Evolutionary conservation across 176 grass and related monocot genomes (phyloP).

Genomic region (Oryza australiensis): DNA sequence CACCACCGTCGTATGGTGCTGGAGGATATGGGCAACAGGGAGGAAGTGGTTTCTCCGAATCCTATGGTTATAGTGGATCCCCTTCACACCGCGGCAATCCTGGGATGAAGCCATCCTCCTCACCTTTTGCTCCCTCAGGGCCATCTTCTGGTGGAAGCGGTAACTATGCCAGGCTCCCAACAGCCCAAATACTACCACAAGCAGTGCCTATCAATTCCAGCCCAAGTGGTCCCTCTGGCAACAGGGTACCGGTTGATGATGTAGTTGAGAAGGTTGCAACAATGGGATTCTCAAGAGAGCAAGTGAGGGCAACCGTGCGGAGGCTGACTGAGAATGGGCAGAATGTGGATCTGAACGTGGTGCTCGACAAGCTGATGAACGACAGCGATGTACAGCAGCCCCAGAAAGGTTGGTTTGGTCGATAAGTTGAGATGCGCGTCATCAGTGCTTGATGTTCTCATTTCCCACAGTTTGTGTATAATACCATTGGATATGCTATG

Average conservation of each 20-base stretch:
- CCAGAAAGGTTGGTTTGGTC: constrained; percentile 54
- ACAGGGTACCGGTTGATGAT: constrained; percentile 72
- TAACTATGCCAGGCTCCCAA: constrained; percentile 61
- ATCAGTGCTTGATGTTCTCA: too few species aligned
- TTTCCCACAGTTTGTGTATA: constrained; percentile 34
- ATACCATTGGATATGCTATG: constrained; percentile 25
- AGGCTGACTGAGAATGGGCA: constrained; percentile 93
- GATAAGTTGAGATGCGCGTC: constrained; percentile 18
- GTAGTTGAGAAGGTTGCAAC: constrained; percentile 86
- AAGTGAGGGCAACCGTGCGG: constrained; percentile 84
- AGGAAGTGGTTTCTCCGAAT: constrained; percentile 57
- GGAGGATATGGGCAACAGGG: constrained; percentile 58
- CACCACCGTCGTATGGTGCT: constrained; percentile 52
- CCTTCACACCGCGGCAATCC: constrained; percentile 64
- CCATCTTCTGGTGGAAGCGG: constrained; percentile 47
- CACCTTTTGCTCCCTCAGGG: constrained; percentile 50
- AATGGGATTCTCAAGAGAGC: constrained; percentile 97
- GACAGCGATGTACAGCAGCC: constrained; percentile 61
- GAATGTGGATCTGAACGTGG: constrained; percentile 92
- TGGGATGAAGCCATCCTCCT: constrained; percentile 52
- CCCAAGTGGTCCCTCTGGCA: constrained; percentile 45
- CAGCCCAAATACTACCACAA: constrained; percentile 72
- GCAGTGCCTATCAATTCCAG: constrained; percentile 52
- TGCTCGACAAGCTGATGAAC: constrained; percentile 94
- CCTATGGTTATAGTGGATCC: constrained; percentile 64